Percentiles rank a stretch among this genome's conserved stretches.
Evolutionary conservation across 148 eudicot genomes (phyloP).

Genomic region (Fagopyrum esculentum): DNA sequence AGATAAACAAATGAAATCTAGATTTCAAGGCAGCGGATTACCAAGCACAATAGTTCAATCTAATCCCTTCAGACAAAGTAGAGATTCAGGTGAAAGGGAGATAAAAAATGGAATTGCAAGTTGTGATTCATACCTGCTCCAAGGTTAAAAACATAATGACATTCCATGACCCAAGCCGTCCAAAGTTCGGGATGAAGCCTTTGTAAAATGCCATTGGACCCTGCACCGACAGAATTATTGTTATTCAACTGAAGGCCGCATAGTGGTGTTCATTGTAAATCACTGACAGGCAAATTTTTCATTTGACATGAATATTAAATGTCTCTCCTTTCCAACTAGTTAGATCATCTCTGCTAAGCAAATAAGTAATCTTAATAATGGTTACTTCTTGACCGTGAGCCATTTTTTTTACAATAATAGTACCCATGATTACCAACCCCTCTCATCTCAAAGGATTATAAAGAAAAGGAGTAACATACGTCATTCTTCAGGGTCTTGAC

Average conservation of each 20-base stretch:
- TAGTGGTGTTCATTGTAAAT: neutral
- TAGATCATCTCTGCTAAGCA: neutral
- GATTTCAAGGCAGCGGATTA: neutral
- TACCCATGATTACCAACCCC: neutral
- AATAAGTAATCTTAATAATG: neutral
- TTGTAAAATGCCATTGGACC: constrained; percentile 95
- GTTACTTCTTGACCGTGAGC: neutral
- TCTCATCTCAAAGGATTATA: neutral
- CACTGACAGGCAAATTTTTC: too few relatives aligned
- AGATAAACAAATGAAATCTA: neutral
- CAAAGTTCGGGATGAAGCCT: constrained; percentile 92
- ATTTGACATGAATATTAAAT: too few relatives aligned
- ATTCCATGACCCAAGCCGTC: constrained; percentile 95
- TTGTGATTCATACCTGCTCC: constrained; percentile 67
- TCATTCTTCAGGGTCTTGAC: constrained; percentile 86
- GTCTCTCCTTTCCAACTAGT: too few relatives aligned
- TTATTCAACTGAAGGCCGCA: neutral
- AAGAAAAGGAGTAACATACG: constrained; percentile 33
- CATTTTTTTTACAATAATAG: neutral
- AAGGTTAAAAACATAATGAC: constrained; percentile 97
- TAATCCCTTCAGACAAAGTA: neutral
- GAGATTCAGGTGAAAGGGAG: neutral
- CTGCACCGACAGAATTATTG: constrained; percentile 36
- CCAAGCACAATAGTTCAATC: neutral
- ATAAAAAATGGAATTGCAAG: neutral